Conservation (phyloP, 1,284 basidiomycete genomes). For the Pyrrhoderma lamaoense region DNA sequence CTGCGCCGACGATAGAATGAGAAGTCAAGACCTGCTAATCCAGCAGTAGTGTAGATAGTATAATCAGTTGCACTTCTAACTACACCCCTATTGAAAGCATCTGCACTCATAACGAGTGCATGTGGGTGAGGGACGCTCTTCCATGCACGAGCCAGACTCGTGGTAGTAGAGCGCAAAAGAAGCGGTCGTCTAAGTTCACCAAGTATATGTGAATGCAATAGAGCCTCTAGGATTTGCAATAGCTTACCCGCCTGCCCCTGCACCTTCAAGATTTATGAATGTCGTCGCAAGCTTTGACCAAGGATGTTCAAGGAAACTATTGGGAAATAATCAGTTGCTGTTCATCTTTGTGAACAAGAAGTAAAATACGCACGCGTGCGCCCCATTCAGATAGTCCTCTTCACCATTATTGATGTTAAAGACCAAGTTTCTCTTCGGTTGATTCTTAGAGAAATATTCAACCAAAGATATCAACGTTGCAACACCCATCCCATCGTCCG, state of each 20-base stretch:
- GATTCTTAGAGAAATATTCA: constrained; percentile 46
- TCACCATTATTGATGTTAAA: constrained; percentile 83
- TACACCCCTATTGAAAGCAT: constrained; percentile 53
- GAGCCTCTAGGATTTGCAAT: no score
- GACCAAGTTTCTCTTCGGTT: constrained; percentile 52
- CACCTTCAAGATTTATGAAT: constrained; percentile 77
- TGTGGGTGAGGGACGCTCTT: constrained; percentile 53
- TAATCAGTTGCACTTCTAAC: constrained; percentile 66
- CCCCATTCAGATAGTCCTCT: constrained; percentile 67
- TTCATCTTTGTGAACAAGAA: background rate
- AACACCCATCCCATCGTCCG: constrained; percentile 71
- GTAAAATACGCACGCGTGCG: constrained; percentile 43
- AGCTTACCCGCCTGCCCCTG: constrained; percentile 66
- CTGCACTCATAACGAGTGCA: constrained; percentile 56
- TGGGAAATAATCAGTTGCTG: background rate
- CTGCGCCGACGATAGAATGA: constrained; percentile 67
- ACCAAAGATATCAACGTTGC: constrained; percentile 61
- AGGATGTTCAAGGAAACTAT: constrained; percentile 60
- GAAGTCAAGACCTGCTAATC: constrained; percentile 61
- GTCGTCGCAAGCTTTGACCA: constrained; percentile 58
- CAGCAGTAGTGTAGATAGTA: constrained; percentile 45
- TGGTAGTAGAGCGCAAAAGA: constrained; percentile 57
- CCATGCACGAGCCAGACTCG: constrained; percentile 45
- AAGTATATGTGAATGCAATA: background rate
- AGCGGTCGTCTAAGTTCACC: constrained; percentile 45